Percentiles rank a stretch among this genome's conserved stretches.
Conservation (phyloP, 2,329 filamentous ascomycete genomes). For the Exophiala mesophila region DNA sequence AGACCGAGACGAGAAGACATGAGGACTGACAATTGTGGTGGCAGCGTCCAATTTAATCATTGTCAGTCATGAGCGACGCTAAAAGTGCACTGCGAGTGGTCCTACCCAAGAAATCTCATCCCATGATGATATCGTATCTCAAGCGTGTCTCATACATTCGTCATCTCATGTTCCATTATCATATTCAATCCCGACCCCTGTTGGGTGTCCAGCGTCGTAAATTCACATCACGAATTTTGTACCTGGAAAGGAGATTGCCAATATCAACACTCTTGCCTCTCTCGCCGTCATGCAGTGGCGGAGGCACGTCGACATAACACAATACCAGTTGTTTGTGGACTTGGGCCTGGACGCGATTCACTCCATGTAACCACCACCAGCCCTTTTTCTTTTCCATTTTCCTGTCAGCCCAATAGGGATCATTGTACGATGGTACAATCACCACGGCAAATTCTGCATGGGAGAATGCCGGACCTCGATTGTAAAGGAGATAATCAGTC, state of each 20-base stretch:
- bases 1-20: no score
- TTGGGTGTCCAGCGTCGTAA: slow-evolving; percentile 82
- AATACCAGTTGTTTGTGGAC: slow-evolving; percentile 86
- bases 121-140: no score
- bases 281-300: slow-evolving; percentile 50
- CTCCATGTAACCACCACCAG: slow-evolving; percentile 65
- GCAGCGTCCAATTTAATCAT: not conserved
- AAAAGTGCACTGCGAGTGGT: no score
- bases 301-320: slow-evolving; percentile 85
- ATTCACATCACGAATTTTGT: slow-evolving; percentile 74
- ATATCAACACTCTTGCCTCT: slow-evolving; percentile 48
- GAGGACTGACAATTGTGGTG: no score
- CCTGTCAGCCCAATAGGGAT: slow-evolving; percentile 63
- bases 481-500: slow-evolving; percentile 90
- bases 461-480: slow-evolving; percentile 85
- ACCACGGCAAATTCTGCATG: slow-evolving; percentile 91
- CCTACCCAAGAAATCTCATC: no score
- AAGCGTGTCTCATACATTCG: no score
- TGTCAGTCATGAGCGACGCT: no score
- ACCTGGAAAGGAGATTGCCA: slow-evolving; percentile 59
- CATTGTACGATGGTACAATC: slow-evolving; percentile 74
- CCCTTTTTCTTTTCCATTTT: slow-evolving; percentile 44
- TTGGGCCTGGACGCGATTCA: slow-evolving; percentile 83
- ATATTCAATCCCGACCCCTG: slow-evolving; percentile 58
- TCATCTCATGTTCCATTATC: slow-evolving; percentile 1